Evolutionary conservation across 306 rosid genomes (phyloP), one percentile per base, ranked within the genome.

Genomic region (Fragaria iinumae): DNA sequence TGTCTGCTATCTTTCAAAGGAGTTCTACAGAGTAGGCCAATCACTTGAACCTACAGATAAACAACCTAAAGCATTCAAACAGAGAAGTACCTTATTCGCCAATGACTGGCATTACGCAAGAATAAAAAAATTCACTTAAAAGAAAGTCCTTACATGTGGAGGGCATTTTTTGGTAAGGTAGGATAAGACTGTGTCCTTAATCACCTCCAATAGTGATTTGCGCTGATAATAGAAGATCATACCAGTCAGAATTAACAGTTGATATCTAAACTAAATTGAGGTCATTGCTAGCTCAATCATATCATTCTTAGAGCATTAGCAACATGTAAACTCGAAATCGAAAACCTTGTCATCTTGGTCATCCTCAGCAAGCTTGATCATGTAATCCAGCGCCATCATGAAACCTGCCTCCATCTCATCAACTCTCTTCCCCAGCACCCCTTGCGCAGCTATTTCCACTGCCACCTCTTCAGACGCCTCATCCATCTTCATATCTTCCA

Each of bases 361-460:
- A 55, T 81, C 80, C 65, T 94, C 92, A 70, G 96, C 92, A 73
- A 86, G 91, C 79, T 89, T 88, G 76, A 90, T 94, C 98, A 94
- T 94, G 89, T 87, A 94, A 83, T 92, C 98, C 59, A 94, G 87
- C 53, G 96, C 97, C 93, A 92, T 82, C 89, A 94, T 94, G 78
- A 92, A 94, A 81, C 92, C 88, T 0, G 95, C 83, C 69, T 94
- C 97, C 98, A 94, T 94, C 87, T 91, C 83, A 88, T 94, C 97
- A 52, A 94, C 97, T 81, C 98, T 90, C 87, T 90, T 94, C 69
- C 98, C 96, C 66, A 94, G 88, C 60, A 94, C 95, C 74, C 98
- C 98, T 80, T 94, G 98, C 3, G 98, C 98, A 74, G 97, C 98
- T 84, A 94, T 81, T 84, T 94, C 95, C 80, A 94, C 94, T 7